These are phyloP conservation scores for Ogataea siamensis DNA, from an alignment of 805 yeast species.

Conservation along the genomic window DNA sequence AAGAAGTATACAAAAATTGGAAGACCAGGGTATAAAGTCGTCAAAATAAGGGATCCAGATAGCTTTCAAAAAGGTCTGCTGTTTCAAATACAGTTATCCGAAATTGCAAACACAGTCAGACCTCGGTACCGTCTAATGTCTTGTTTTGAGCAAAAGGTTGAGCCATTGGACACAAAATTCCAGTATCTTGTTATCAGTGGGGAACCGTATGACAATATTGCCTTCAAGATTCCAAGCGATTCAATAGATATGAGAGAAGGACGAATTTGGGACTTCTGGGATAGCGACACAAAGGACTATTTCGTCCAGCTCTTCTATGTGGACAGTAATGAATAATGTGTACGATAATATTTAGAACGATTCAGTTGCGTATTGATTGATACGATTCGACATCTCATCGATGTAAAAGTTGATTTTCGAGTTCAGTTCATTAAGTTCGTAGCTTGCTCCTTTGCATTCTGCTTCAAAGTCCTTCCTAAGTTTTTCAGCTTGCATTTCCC, in stretches of 20 bases:
- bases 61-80: constrained; percentile 62
- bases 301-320: constrained; percentile 67
- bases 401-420: constrained; percentile 54
- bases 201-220: constrained; percentile 85
- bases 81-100: constrained; percentile 57
- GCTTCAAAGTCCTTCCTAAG: constrained; percentile 44
- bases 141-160: constrained; percentile 61
- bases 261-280: constrained; percentile 71
- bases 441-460: constrained; percentile 52
- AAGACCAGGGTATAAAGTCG: constrained; percentile 65
- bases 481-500: constrained; percentile 34
- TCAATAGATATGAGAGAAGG: constrained; percentile 44
- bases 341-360: constrained; percentile 5
- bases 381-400: constrained; percentile 44
- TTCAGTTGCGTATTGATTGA: constrained; percentile 9
- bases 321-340: constrained; percentile 8
- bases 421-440: constrained; percentile 53
- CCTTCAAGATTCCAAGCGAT: constrained; percentile 66
- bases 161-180: constrained; percentile 43
- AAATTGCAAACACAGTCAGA: constrained; percentile 40
- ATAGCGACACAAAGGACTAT: constrained; percentile 62
- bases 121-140: constrained; percentile 79
- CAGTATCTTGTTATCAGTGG: constrained; percentile 81
- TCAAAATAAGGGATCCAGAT: constrained; percentile 64
- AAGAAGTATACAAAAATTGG: constrained; percentile 62